Evolutionary conservation across 305 asterid genomes (phyloP).

Genomic region (Lippia alba): DNA sequence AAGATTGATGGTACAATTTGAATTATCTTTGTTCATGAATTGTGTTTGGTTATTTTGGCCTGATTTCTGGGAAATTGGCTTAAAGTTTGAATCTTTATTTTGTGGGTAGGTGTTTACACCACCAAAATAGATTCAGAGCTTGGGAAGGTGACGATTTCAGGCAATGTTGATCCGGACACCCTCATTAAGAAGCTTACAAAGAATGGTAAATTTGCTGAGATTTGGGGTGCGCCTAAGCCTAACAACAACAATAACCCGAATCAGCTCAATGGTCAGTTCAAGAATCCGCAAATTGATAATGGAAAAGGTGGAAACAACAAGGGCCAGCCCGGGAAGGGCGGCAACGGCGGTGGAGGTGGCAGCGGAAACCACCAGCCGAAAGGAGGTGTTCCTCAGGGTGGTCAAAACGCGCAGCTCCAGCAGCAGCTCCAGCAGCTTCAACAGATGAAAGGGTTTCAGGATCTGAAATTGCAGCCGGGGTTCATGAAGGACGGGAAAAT

Average conservation of each 20-base stretch:
- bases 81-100: background rate
- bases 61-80: slow-evolving; percentile 8
- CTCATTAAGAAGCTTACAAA: slow-evolving; percentile 70
- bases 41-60: slow-evolving; percentile 1
- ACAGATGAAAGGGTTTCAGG: slow-evolving; percentile 73
- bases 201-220: slow-evolving; percentile 66
- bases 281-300: slow-evolving; percentile 67
- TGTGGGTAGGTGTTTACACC: slow-evolving; percentile 60
- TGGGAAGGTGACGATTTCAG: slow-evolving; percentile 76
- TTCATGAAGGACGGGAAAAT: slow-evolving; percentile 57
- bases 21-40: slow-evolving; percentile 37
- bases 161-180: slow-evolving; percentile 62
- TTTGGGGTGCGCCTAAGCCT: slow-evolving; percentile 66
- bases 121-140: slow-evolving; percentile 61
- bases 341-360: slow-evolving; percentile 40
- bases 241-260: slow-evolving; percentile 42
- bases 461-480: slow-evolving; percentile 66
- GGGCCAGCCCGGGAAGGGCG: slow-evolving; percentile 50
- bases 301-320: slow-evolving; percentile 65
- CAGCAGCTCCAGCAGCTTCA: slow-evolving; percentile 60
- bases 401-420: slow-evolving; percentile 43
- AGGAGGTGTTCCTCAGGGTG: slow-evolving; percentile 42
- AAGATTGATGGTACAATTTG: slow-evolving; percentile 82
- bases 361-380: slow-evolving; percentile 46
- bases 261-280: slow-evolving; percentile 57